Percentiles rank a stretch among this genome's conserved stretches.
Evolutionary conservation across 768 basidiomycete species (phyloP).

Genomic region (Tricholoma terreum): DNA sequence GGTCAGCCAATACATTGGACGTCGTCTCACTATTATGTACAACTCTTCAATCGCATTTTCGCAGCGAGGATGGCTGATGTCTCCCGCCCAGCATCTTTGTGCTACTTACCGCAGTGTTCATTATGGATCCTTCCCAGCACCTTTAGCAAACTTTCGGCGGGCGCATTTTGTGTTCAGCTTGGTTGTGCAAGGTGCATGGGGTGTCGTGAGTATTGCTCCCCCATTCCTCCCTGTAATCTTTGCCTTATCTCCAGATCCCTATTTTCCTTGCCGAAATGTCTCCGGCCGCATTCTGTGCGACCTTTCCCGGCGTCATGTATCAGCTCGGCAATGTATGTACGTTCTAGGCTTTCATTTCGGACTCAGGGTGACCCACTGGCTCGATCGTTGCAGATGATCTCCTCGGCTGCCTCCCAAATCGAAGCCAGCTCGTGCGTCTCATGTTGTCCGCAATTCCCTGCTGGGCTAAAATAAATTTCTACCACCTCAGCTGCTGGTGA

Average conservation of each 20-base stretch:
- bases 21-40: conserved; percentile 9
- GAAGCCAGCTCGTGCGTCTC: conserved; percentile 54
- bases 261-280: conserved; percentile 82
- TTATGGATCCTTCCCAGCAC: conserved; percentile 79
- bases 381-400: conserved; percentile 46
- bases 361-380: not conserved
- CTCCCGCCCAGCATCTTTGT: conserved; percentile 44
- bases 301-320: conserved; percentile 82
- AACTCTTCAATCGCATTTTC: not conserved
- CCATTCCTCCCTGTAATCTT: conserved; percentile 21
- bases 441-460: not conserved
- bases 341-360: conserved; percentile 15
- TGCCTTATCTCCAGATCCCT: conserved; percentile 51
- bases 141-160: conserved; percentile 69
- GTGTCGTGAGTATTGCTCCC: conserved; percentile 58
- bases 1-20: conserved; percentile 13
- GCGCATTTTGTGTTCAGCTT: conserved; percentile 82
- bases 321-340: conserved; percentile 65
- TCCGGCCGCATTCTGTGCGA: conserved; percentile 83
- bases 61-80: not conserved
- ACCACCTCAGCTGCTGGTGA: conserved; percentile 52
- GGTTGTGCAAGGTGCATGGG: conserved; percentile 91
- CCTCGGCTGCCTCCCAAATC: conserved; percentile 74
- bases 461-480: no score
- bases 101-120: conserved; percentile 52